A percentile compares a stretch with the other conserved stretches of the same genome.
Conservation (phyloP, 2,329 filamentous ascomycete species). For the Podosphaera leucotricha region DNA sequence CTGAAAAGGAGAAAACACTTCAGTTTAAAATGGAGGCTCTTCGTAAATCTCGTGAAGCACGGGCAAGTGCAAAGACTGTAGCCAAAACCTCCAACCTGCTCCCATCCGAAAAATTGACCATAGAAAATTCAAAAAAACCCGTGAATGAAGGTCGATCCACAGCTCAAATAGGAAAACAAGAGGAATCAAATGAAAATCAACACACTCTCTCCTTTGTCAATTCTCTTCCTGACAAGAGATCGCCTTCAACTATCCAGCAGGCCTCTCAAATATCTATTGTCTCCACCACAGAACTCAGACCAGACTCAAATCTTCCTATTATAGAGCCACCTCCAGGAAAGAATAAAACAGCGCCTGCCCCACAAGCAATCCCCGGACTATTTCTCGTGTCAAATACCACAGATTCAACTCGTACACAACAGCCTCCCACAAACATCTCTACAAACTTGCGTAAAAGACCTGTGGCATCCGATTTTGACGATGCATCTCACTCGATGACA, state of each 20-base stretch:
- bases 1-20: conserved; percentile 48
- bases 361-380: conserved; percentile 10
- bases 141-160: background rate
- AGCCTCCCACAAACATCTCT: background rate
- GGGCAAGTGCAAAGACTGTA: conserved; percentile 17
- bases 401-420: conserved; percentile 1
- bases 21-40: conserved; percentile 60
- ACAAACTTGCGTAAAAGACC: conserved; percentile 28
- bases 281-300: background rate
- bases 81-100: conserved; percentile 1
- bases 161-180: background rate
- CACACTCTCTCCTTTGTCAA: too few species aligned
- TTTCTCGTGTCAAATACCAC: conserved; percentile 10
- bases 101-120: background rate
- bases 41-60: conserved; percentile 29
- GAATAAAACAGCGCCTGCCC: background rate
- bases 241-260: background rate
- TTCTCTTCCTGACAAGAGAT: background rate
- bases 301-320: background rate
- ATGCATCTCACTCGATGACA: conserved; percentile 18
- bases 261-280: background rate
- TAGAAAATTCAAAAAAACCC: background rate
- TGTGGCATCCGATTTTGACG: conserved; percentile 47
- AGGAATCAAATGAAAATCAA: too few species aligned
- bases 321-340: background rate